Conservation (phyloP, 2,329 filamentous ascomycete species). For the Fusarium virguliforme region DNA sequence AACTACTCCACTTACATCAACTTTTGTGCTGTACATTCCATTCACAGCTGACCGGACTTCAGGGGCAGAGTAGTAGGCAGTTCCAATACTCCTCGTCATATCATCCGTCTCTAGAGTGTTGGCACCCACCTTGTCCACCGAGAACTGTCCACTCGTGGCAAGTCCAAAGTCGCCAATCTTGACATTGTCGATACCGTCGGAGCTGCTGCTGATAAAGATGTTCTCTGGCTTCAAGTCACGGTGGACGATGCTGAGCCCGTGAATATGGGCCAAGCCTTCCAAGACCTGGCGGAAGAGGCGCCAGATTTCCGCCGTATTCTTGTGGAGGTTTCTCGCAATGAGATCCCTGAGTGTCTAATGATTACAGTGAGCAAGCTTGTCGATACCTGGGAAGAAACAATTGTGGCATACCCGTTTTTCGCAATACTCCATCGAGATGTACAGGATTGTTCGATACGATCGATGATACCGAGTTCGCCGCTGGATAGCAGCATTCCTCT, state of each 20-base stretch:
- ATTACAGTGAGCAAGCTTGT: conserved; percentile 26
- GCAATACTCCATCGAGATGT: conserved; percentile 99
- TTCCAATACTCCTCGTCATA: conserved; percentile 81
- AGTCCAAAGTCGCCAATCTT: conserved; percentile 98
- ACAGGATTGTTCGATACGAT: conserved; percentile 81
- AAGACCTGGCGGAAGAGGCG: conserved; percentile 91
- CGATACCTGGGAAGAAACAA: too few relatives aligned
- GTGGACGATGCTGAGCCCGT: conserved; percentile 92
- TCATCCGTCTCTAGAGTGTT: conserved; percentile 68
- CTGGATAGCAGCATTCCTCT: conserved; percentile 51
- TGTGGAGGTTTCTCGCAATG: conserved; percentile 81
- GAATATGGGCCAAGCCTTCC: conserved; percentile 91
- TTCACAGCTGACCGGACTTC: conserved; percentile 85
- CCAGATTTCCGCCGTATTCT: conserved; percentile 87
- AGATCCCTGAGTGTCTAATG: conserved; percentile 84
- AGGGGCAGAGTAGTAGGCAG: conserved; percentile 92
- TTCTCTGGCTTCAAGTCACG: conserved; percentile 98
- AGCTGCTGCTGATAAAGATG: conserved; percentile 82
- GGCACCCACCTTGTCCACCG: conserved; percentile 68
- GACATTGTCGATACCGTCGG: conserved; percentile 87
- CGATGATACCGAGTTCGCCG: conserved; percentile 62
- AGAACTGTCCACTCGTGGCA: conserved; percentile 88
- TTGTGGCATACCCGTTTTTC: conserved; percentile 80
- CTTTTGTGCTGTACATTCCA: conserved; percentile 90
- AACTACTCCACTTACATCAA: conserved; percentile 75